phyloP scores from a whole-genome alignment of 495 filamentous ascomycete genomes.

The Podospora anserina region DNA sequence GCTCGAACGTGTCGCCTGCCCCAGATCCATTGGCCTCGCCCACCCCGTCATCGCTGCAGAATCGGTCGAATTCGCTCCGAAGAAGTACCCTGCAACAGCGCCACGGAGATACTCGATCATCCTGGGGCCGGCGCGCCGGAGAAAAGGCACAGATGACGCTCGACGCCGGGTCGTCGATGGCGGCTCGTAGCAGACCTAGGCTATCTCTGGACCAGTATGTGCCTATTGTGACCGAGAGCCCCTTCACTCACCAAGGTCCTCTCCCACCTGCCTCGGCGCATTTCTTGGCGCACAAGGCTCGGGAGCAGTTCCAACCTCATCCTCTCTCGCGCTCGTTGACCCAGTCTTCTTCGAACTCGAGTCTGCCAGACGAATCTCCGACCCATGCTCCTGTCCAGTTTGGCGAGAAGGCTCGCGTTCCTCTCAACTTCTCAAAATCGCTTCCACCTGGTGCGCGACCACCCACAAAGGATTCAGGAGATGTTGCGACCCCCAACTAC shows the following conservation, averaged over 20 bases:
- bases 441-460: slow-evolving; percentile 61
- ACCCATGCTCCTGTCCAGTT: slow-evolving; percentile 61
- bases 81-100: slow-evolving; percentile 87
- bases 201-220: slow-evolving; percentile 74
- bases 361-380: slow-evolving; percentile 70
- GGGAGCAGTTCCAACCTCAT: slow-evolving; percentile 60
- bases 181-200: slow-evolving; percentile 55
- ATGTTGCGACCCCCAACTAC: slow-evolving; percentile 79
- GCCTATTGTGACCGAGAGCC: slow-evolving; percentile 55
- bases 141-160: slow-evolving; percentile 42
- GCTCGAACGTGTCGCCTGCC: slow-evolving; percentile 26
- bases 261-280: slow-evolving; percentile 58
- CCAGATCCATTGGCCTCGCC: slow-evolving; percentile 32
- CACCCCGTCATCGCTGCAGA: slow-evolving; percentile 36
- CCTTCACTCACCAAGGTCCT: slow-evolving; percentile 54
- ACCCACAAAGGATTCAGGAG: slow-evolving; percentile 46
- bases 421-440: slow-evolving; percentile 73
- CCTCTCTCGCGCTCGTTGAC: slow-evolving; percentile 82
- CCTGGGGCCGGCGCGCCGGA: slow-evolving; percentile 51
- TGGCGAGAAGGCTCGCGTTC: slow-evolving; percentile 39
- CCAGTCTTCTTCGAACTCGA: slow-evolving; percentile 78
- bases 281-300: slow-evolving; percentile 31
- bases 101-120: slow-evolving; percentile 57
- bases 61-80: slow-evolving; percentile 67
- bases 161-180: slow-evolving; percentile 50